Evolutionary conservation across 768 basidiomycete species (phyloP), one percentile per base, ranked within the genome.

Genomic region (Hericium alpestre): DNA sequence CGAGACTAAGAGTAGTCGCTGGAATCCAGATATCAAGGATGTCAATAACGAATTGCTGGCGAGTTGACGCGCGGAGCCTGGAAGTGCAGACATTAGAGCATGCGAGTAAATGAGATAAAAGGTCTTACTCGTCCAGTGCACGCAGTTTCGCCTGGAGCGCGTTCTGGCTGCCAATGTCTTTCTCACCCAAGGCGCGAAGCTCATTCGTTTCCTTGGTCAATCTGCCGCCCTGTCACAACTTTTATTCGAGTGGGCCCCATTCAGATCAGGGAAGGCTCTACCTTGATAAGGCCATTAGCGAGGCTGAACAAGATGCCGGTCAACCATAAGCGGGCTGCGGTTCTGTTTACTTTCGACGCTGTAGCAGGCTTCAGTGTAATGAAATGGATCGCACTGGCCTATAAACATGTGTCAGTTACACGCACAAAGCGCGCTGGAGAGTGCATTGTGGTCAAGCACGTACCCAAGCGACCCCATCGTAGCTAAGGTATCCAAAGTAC

Each of bases 11-110:
- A 57, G 80, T 86, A 18, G 86, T 84, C 7, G 92, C 88, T 5
- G 96, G 96, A 64, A 94, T 83, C 84, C 87, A 94, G 58, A 93
- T 70, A 67, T 99, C 96, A 57, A 93, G 74, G 18, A 82, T 65
- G 69, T 99, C 96, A 58, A 90, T 83, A 55, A 86, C 72, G 63
- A 98, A 80, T 70, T 98, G 96, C 61, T 81, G 80, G 27, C 84
- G 81, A 32, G 84, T 78, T 5, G 79, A 81, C 50, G 77, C 74
- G 50, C 84, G 82, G 64, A 86, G 78, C 43, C 84, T 87, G 64
- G 41, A 10, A 20, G 20, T 20, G 8, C 49, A 7, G 56, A 54
- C 58, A 66, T 53, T 60, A 38, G 51, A 16, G 27, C 4, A 58
- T 52, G 23, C 40, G 23, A 38, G 27, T 46, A 13, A 55, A 12